These are phyloP conservation scores for Lipomyces kockii DNA, from an alignment of 805 yeast species.

Conservation along the genomic window DNA sequence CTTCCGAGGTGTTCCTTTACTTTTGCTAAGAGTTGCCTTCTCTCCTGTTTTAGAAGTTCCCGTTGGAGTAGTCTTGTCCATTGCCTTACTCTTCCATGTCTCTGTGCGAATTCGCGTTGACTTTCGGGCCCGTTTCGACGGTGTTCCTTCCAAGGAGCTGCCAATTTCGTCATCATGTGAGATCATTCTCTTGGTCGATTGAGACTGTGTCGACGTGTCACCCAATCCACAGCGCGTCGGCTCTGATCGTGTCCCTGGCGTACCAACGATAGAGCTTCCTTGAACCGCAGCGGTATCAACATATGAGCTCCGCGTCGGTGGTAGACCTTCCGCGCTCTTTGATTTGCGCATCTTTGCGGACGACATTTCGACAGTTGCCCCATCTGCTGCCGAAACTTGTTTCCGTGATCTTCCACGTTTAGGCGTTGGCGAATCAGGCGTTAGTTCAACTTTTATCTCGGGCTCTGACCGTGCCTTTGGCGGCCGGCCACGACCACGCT, in stretches of 20 bases:
- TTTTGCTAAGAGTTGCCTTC: background rate
- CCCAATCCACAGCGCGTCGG: background rate
- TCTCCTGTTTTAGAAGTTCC: background rate
- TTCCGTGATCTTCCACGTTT: conserved; percentile 13
- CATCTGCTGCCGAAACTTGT: background rate
- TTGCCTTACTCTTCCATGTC: background rate
- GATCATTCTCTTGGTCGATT: background rate
- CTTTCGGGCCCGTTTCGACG: conserved; percentile 4
- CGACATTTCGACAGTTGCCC: background rate
- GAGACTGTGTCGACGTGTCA: background rate
- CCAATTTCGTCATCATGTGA: background rate
- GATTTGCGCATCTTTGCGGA: background rate
- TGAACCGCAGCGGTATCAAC: background rate
- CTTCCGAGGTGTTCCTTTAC: conserved; percentile 14
- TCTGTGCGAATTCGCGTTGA: background rate
- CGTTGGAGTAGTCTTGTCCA: background rate
- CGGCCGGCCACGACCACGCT: conserved; percentile 19
- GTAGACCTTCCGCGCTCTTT: background rate
- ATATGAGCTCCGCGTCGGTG: background rate
- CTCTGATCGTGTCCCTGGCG: background rate
- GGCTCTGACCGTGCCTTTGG: conserved; percentile 1
- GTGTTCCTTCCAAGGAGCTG: background rate
- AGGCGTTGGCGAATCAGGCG: background rate
- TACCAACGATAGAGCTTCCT: background rate
- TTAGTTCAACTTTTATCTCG: background rate